Base-by-base conservation (phyloP, 352 stramenopile genomes). In the Pseudoperonospora humuli region DNA sequence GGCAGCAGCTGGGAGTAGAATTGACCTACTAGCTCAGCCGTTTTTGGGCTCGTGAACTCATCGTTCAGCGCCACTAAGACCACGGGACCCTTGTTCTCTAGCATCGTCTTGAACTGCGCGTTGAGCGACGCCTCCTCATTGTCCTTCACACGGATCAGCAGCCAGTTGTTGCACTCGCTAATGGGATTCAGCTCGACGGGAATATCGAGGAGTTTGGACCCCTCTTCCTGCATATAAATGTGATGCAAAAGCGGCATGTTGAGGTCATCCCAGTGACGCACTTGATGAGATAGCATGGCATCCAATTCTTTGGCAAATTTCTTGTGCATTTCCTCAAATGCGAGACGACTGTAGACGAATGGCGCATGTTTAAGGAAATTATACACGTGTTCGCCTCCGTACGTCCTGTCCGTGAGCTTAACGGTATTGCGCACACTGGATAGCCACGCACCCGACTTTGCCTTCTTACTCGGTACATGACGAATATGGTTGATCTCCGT, bases 301-400 rank as follows among this genome's bases (percentile, higher is more conserved):
- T 85, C 62, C 5, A 91, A 54, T 31, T 68, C 50, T 2, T 57
- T 59, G 6, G 41, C 51, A 39, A 89, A 92, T 33, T 78, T 83
- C 21, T 73, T 64, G 53, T 89, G 79, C 39, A 92, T 84, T 31
- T 71, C 66, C 48, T 86, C 70, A 36, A 92, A 89, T 4, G 60
- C 79, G 14, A 47, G 41, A 18, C 75, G 70, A 56, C 65, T 84
- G 64, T 92, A 92, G 7, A 92, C 75, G 36, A 86, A 92, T 5
- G 79, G 79, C 17, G 76, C 79, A 44, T 92, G 79, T 58, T 92
- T 92, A 39, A 92, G 53, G 52, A 89, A 92, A 38, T 92, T 89
- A 57, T 85, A 86, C 15, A 83, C 70, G 45, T 91, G 78, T 61
- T 88, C 55, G n/a, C 77, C 79, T 24, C 79, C 79, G 60, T 91